Percentiles rank a stretch among this genome's conserved stretches.
Evolutionary conservation across 129 eudicot genomes (phyloP).

Genomic region (Flaveria ramosissima): DNA sequence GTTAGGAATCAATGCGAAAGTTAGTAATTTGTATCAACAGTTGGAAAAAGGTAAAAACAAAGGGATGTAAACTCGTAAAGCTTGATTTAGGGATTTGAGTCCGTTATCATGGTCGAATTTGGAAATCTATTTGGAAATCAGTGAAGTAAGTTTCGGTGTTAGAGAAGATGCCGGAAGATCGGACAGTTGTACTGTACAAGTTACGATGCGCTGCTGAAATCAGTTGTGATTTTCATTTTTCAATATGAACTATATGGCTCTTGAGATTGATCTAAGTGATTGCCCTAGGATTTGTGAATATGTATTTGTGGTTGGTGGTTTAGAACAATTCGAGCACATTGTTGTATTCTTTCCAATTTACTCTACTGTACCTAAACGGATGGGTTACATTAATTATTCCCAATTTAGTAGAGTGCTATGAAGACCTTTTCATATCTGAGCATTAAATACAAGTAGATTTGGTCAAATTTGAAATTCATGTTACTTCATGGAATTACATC

Average conservation of each 20-base stretch:
- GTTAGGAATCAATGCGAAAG: conserved; percentile 16
- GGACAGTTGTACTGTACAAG: conserved; percentile 13
- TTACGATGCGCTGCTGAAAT: not conserved
- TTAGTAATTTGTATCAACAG: not conserved
- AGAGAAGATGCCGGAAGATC: conserved; percentile 21
- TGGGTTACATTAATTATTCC: conserved; percentile 24
- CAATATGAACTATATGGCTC: not conserved
- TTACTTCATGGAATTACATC: not conserved
- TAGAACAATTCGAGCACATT: conserved; percentile 21
- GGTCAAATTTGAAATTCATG: conserved; percentile 20
- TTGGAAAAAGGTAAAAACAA: not conserved
- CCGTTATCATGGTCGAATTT: conserved; percentile 18
- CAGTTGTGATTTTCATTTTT: not conserved
- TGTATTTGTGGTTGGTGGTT: conserved; percentile 33
- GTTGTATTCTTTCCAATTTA: not conserved
- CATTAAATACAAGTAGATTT: conserved; percentile 18
- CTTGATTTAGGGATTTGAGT: conserved; percentile 32
- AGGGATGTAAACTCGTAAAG: conserved; percentile 10
- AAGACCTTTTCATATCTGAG: conserved; percentile 17
- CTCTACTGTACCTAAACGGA: conserved; percentile 22
- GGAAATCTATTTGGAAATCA: conserved; percentile 34
- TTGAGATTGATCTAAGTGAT: not conserved
- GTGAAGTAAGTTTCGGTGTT: conserved; percentile 16
- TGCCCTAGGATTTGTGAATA: conserved; percentile 16
- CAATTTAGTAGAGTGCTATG: conserved; percentile 22